Evolutionary conservation across 306 rosid genomes (phyloP).

Genomic region (Pterocarpus santalinus): DNA sequence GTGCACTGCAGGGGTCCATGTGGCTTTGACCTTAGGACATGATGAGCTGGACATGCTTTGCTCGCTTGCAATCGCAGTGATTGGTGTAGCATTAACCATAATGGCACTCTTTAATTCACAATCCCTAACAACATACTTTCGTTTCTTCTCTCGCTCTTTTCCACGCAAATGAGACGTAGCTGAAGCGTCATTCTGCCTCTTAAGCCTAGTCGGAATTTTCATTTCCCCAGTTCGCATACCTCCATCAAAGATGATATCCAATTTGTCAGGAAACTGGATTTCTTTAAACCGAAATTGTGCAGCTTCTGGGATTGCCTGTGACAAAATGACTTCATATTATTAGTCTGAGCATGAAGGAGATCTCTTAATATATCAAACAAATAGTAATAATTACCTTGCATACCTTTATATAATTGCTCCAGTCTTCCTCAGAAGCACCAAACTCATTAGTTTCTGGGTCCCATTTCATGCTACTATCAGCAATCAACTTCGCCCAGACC

Average conservation of each 20-base stretch:
- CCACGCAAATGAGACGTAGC: constrained; percentile 43
- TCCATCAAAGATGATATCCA: constrained; percentile 58
- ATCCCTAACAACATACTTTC: constrained; percentile 45
- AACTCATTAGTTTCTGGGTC: constrained; percentile 58
- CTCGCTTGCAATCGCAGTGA: constrained; percentile 58
- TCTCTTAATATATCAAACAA: constrained; percentile 13
- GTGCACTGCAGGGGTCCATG: constrained; percentile 68
- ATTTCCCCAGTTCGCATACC: constrained; percentile 46
- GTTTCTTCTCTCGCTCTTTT: constrained; percentile 53
- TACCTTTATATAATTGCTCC: constrained; percentile 56
- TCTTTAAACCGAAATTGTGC: constrained; percentile 65
- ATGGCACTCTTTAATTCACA: constrained; percentile 49
- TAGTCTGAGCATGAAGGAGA: constrained; percentile 41
- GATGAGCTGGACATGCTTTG: constrained; percentile 68
- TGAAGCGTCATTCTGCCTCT: constrained; percentile 54
- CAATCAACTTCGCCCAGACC: constrained; percentile 64
- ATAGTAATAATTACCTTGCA: constrained; percentile 18
- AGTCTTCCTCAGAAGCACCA: constrained; percentile 61
- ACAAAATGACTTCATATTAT: constrained; percentile 45
- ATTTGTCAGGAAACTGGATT: constrained; percentile 55
- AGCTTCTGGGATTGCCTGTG: constrained; percentile 67
- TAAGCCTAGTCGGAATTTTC: constrained; percentile 34
- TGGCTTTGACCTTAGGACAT: constrained; percentile 54
- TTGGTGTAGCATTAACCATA: constrained; percentile 52
- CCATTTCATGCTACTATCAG: constrained; percentile 69